These are phyloP conservation scores for Saxophila tyrrhenica DNA, from an alignment of 495 filamentous ascomycete species.

Conservation along the genomic window DNA sequence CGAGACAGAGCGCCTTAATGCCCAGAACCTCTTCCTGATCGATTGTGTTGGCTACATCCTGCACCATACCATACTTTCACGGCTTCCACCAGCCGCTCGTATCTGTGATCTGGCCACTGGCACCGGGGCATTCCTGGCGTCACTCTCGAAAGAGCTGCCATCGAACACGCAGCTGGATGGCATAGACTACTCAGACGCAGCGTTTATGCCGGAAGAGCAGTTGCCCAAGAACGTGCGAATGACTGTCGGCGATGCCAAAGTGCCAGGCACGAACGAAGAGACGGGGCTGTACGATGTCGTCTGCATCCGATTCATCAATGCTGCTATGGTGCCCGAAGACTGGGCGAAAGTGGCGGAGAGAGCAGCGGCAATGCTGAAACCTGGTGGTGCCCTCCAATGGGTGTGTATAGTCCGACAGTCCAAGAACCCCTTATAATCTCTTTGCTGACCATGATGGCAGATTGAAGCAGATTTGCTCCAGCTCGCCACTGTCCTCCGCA, in stretches of 20 bases:
- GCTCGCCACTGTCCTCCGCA: not conserved
- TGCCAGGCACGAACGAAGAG: not conserved
- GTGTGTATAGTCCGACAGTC: not conserved
- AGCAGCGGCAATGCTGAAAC: not conserved
- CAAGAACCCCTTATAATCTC: not conserved
- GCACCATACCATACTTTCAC: not conserved
- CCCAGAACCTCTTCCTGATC: not conserved
- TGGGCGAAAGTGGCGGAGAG: not conserved
- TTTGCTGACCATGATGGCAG: not conserved
- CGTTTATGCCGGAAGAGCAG: not conserved
- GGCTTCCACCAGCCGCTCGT: not conserved
- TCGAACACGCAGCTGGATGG: not conserved
- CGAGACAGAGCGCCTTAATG: not conserved
- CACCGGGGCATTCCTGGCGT: not conserved
- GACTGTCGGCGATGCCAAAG: not conserved
- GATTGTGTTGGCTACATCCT: not conserved
- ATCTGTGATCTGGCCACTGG: not conserved
- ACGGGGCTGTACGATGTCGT: not conserved
- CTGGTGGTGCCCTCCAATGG: not conserved
- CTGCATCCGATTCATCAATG: not conserved
- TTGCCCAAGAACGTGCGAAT: not conserved
- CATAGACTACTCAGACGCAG: not conserved
- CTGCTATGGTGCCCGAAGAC: not conserved
- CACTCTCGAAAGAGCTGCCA: not conserved
- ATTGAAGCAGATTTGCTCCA: not conserved